These are phyloP conservation scores for Mycena maculata DNA, from an alignment of 768 basidiomycete species.

Conservation along the genomic window DNA sequence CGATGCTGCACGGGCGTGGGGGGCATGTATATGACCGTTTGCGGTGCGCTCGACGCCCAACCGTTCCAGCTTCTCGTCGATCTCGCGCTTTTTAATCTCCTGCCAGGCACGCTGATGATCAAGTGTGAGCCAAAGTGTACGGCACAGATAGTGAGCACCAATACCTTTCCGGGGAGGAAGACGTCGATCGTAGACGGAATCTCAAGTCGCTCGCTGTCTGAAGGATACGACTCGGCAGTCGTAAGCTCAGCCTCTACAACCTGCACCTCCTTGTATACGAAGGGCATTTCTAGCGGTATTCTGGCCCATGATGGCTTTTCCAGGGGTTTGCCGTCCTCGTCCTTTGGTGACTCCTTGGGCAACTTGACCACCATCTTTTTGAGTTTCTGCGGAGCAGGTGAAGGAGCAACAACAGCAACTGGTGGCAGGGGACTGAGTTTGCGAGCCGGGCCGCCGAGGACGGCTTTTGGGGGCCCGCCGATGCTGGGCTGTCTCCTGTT, in stretches of 20 bases:
- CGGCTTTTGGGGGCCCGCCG: constrained; percentile 91
- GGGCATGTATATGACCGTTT: constrained; percentile 72
- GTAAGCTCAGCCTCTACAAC: constrained; percentile 47
- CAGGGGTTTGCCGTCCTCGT: constrained; percentile 53
- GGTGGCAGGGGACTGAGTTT: constrained; percentile 76
- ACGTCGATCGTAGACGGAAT: constrained; percentile 82
- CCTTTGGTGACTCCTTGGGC: constrained; percentile 72
- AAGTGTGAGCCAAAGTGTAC: constrained; percentile 24
- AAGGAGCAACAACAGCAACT: constrained; percentile 39
- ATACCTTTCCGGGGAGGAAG: constrained; percentile 81
- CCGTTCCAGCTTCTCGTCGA: constrained; percentile 85
- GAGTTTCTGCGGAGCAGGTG: constrained; percentile 55
- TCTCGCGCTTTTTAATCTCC: constrained; percentile 71
- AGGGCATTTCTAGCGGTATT: constrained; percentile 56
- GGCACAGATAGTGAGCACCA: constrained; percentile 39
- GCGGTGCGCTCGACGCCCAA: constrained; percentile 81
- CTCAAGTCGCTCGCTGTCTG: constrained; percentile 67
- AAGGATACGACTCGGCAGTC: constrained; percentile 69
- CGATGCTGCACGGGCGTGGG: constrained; percentile 86
- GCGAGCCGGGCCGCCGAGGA: constrained; percentile 81
- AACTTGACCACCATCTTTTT: constrained; percentile 81
- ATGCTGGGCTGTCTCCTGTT: constrained; percentile 79
- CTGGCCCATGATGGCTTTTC: constrained; percentile 71
- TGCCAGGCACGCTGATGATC: constrained; percentile 77
- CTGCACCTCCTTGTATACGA: constrained; percentile 37